These are phyloP conservation scores for Monosporascus ibericus DNA, from an alignment of 2,329 filamentous ascomycete species.

Conservation along the genomic window DNA sequence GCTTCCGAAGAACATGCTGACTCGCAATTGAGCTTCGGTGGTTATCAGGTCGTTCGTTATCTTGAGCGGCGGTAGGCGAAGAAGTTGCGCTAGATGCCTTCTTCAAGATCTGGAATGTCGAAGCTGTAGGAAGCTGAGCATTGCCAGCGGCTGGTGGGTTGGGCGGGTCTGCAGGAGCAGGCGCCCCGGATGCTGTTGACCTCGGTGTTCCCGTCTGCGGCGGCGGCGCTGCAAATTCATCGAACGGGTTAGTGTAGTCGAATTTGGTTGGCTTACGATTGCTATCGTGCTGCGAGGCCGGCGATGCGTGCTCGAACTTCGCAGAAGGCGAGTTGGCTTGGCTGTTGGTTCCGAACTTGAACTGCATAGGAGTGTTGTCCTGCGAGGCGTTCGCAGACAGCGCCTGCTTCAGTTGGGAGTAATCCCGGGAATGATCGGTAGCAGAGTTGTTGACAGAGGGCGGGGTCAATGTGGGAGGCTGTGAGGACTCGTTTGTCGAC, in stretches of 20 bases:
- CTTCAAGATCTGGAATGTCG: constrained; percentile 44
- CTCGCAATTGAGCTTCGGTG: constrained; percentile 39
- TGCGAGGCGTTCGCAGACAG: constrained; percentile 16
- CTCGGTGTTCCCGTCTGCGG: constrained; percentile 37
- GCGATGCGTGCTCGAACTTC: constrained; percentile 22
- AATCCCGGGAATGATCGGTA: constrained; percentile 22
- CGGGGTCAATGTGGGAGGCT: constrained; percentile 38
- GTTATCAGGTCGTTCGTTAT: constrained; percentile 33
- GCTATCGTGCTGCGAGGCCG: constrained; percentile 18
- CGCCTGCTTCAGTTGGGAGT: constrained; percentile 13
- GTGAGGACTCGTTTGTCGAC: constrained; percentile 34
- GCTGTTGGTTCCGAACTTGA: constrained; percentile 14
- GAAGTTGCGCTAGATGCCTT: constrained; percentile 35
- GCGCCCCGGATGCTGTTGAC: constrained; percentile 27
- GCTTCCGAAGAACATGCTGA: constrained; percentile 29
- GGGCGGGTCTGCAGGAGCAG: constrained; percentile 15
- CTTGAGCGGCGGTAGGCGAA: constrained; percentile 34
- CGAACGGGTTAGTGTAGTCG: constrained; percentile 33
- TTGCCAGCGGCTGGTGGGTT: constrained; percentile 8
- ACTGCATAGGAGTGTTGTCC: constrained; percentile 20
- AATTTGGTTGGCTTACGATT: constrained; percentile 24
- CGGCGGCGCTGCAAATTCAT: constrained; percentile 35
- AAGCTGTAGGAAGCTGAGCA: constrained; percentile 23
- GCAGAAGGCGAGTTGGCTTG: constrained; percentile 18
- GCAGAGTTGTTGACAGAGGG: constrained; percentile 32